Base-by-base conservation (phyloP, 2,329 filamentous ascomycete genomes). In the Penicillium rolfsii region DNA sequence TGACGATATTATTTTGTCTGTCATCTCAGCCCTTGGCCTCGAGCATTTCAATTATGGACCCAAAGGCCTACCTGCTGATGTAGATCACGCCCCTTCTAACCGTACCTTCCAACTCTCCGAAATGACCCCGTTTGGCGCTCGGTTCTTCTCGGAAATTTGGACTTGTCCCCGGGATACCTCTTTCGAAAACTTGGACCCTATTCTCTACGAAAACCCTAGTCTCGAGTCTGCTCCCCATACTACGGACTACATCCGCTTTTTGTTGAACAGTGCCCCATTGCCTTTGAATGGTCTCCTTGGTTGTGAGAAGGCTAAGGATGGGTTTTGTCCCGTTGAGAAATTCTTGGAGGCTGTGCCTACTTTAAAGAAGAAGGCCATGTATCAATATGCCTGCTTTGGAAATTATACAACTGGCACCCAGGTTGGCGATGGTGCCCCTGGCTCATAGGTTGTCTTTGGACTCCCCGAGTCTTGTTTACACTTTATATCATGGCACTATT, bases 131-230 rank as follows among this genome's bases (percentile, higher is more conserved):
- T 86, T 86, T 62, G 83, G 82, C 24, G 84, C 79, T 3, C 79
- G 82, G 19, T 76, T 87, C 33, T 75, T 84, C 48, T 84, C 84
- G 1, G 84, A 87, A 71, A 78, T 85, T 30, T 83, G 85, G 64
- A 83, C 81, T 36, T 86, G 84, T 66, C 72, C 76, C 3, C 58
- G 63, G 0, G 46, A 64, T 11, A 52, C 55, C 1, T 60, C 59
- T 0, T 67, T 73, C 26, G 52, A 76, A 0, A 59, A 79, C 50
- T 41, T 68, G 52, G 57, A 68, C 16, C 64, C 66, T 11, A 60
- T 68, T 30, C 81, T 84, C 0, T 76, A 76, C 57, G 54, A 52
- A 3, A 75, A 77, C 58, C 73, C 72, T 11, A 50, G 57, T 35
- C 40, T 74, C 11, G 58, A 62, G 1, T 46, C 59, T 0, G 55